Evolutionary conservation across 2,329 filamentous ascomycete genomes (phyloP).

Genomic region (Monosporascus sp.): DNA sequence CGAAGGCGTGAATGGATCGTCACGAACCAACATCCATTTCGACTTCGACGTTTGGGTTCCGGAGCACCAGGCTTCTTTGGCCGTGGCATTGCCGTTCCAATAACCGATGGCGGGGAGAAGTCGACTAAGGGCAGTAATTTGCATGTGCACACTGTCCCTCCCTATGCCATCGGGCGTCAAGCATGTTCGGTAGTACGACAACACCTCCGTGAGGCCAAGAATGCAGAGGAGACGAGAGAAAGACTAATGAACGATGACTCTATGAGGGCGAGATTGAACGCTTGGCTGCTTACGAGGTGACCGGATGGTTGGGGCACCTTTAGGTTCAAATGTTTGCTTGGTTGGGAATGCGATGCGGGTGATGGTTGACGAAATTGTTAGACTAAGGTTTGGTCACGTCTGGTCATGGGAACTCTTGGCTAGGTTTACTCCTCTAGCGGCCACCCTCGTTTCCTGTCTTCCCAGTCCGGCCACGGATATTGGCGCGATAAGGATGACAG

Average conservation of each 20-base stretch:
- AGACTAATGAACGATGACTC: not conserved
- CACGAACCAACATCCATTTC: constrained; percentile 41
- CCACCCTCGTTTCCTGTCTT: not conserved
- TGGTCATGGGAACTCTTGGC: not conserved
- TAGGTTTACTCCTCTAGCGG: not conserved
- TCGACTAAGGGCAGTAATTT: constrained; percentile 22
- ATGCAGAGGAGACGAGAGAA: not conserved
- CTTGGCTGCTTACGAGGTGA: not conserved
- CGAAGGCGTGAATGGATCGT: not conserved
- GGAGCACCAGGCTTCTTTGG: constrained; percentile 36
- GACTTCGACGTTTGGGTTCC: constrained; percentile 39
- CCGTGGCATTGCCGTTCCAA: constrained; percentile 32
- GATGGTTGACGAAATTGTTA: not conserved
- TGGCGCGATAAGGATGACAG: not conserved
- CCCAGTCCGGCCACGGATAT: not conserved
- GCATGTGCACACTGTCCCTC: constrained; percentile 25
- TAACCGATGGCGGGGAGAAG: constrained; percentile 5
- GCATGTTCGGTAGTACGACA: constrained; percentile 22
- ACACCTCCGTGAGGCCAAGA: not conserved
- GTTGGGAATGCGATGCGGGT: not conserved
- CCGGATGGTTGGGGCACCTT: not conserved
- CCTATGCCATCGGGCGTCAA: constrained; percentile 19
- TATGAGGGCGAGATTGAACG: not conserved
- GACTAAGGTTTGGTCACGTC: not conserved
- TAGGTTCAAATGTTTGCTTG: not conserved